A percentile compares a stretch with the other conserved stretches of the same genome.
Conservation (phyloP, 345 rosid genomes). For the Euphorbia pulcherrima region DNA sequence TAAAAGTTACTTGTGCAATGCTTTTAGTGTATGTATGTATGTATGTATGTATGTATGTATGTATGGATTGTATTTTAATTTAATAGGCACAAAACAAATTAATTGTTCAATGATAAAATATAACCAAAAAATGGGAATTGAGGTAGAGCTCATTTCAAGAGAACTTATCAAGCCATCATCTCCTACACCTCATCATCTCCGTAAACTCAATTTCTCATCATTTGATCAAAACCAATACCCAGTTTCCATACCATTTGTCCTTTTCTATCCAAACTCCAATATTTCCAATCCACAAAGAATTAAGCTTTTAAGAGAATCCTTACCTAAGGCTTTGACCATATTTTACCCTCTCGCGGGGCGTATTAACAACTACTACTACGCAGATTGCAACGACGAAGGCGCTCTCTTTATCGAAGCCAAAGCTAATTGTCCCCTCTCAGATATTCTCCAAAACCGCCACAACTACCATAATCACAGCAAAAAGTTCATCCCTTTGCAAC, state of each 20-base stretch:
- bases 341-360: background rate
- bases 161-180: slow-evolving; percentile 30
- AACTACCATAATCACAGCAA: background rate
- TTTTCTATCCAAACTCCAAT: background rate
- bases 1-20: no score
- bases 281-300: background rate
- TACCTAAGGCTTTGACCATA: background rate
- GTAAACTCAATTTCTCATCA: background rate
- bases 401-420: background rate
- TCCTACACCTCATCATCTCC: slow-evolving; percentile 34
- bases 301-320: background rate
- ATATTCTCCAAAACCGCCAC: background rate
- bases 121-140: background rate
- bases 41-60: no score
- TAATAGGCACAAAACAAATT: no score
- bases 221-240: background rate
- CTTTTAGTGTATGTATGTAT: no score
- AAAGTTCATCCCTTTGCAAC: background rate
- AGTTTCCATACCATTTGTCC: background rate
- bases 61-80: no score
- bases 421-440: background rate
- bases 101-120: background rate
- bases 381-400: background rate
- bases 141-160: background rate
- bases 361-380: background rate